phyloP scores from a whole-genome alignment of 2,329 filamentous ascomycete genomes.

The Keithomyces neogunnii region DNA sequence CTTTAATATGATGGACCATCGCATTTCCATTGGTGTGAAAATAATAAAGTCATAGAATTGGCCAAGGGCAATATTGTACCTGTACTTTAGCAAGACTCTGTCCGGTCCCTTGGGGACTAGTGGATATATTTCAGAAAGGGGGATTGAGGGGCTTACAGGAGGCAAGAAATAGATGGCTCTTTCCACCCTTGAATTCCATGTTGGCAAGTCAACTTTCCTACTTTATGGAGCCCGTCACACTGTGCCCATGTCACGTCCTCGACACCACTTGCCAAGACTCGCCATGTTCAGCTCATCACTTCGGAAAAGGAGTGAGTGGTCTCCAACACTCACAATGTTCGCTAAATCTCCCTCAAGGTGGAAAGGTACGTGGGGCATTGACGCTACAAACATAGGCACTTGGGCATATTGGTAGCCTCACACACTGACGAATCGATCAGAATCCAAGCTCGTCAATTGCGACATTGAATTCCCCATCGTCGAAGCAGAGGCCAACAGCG shows the following conservation, averaged over 20 bases:
- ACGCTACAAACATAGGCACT: too few species aligned
- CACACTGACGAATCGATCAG: slow-evolving; percentile 19
- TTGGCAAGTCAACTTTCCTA: not conserved
- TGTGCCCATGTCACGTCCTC: not conserved
- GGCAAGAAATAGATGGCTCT: slow-evolving; percentile 2
- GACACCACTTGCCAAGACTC: not conserved
- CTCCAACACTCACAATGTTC: slow-evolving; percentile 19
- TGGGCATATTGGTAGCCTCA: slow-evolving; percentile 5
- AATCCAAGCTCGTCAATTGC: slow-evolving; percentile 31
- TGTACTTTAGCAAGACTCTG: too few species aligned
- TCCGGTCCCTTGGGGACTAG: too few species aligned
- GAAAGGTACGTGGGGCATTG: slow-evolving; percentile 14
- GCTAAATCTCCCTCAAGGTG: slow-evolving; percentile 11
- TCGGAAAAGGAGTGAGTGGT: slow-evolving; percentile 27
- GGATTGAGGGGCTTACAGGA: not conserved
- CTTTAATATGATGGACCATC: not conserved
- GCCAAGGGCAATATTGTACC: too few species aligned
- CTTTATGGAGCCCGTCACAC: not conserved
- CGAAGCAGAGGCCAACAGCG: not conserved
- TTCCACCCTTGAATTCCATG: not conserved
- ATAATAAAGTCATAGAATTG: too few species aligned
- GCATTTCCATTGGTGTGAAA: not conserved
- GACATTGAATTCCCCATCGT: slow-evolving; percentile 35
- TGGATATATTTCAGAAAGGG: not conserved
- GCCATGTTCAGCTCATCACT: slow-evolving; percentile 32